These are phyloP conservation scores for Lithospermum erythrorhizon DNA, from an alignment of 257 asterid species.

Conservation along the genomic window DNA sequence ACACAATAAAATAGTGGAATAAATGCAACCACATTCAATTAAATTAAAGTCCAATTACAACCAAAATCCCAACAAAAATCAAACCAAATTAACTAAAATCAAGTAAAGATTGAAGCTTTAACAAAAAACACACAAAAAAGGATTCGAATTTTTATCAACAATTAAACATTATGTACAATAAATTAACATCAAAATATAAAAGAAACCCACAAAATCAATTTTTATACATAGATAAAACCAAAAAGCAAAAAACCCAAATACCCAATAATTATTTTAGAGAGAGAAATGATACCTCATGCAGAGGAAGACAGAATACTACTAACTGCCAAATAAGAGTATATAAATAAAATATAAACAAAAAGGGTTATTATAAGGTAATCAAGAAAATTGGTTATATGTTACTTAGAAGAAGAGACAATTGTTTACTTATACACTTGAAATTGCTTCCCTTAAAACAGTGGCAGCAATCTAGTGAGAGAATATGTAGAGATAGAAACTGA, in stretches of 20 bases:
- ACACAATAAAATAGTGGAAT: neutral
- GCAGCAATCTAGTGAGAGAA: neutral
- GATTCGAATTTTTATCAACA: conserved; percentile 9
- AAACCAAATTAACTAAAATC: too few relatives aligned
- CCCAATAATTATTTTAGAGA: neutral
- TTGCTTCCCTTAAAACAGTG: conserved; percentile 49
- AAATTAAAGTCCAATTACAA: neutral
- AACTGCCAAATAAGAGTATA: conserved; percentile 6
- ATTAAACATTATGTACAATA: conserved; percentile 2
- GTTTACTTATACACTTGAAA: conserved; percentile 84
- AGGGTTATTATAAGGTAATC: conserved; percentile 2
- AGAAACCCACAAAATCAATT: neutral
- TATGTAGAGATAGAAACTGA: conserved; percentile 9
- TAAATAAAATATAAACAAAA: conserved; percentile 1
- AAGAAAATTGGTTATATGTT: conserved; percentile 23
- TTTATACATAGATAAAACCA: conserved; percentile 16
- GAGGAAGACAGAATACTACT: conserved; percentile 3
- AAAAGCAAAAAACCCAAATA: conserved; percentile 5
- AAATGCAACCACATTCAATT: neutral
- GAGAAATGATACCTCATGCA: conserved; percentile 8
- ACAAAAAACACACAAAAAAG: conserved; percentile 4
- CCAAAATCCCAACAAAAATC: too few relatives aligned
- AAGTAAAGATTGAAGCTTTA: conserved; percentile 7
- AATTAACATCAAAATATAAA: conserved; percentile 1
- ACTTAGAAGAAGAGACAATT: conserved; percentile 72